These are phyloP conservation scores for Chaetomium olivaceum DNA, from an alignment of 2,329 filamentous ascomycete species.

Conservation along the genomic window DNA sequence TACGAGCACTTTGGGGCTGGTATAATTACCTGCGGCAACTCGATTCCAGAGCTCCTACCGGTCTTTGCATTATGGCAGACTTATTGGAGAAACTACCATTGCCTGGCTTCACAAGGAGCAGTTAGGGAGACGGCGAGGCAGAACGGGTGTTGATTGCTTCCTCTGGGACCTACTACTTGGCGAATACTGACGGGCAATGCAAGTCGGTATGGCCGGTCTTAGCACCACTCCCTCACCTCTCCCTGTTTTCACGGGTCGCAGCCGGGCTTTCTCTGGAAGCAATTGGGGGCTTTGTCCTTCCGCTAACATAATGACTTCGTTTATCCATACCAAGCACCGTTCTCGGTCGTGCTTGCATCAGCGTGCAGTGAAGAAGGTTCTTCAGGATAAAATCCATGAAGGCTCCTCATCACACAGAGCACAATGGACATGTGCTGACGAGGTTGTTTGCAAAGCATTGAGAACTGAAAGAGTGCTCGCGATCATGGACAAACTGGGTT, in stretches of 20 bases:
- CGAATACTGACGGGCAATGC: background rate
- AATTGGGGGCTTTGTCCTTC: background rate
- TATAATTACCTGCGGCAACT: background rate
- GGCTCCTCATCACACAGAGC: background rate
- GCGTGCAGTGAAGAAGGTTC: background rate
- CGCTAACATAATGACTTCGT: too few relatives aligned
- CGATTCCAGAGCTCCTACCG: background rate
- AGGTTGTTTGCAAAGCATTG: too few relatives aligned
- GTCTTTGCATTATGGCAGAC: background rate
- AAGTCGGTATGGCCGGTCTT: background rate
- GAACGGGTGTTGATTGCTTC: background rate
- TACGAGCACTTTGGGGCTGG: background rate
- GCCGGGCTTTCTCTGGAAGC: background rate
- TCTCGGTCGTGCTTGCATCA: background rate
- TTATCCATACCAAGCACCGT: background rate
- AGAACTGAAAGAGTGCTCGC: too few relatives aligned
- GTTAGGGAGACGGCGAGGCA: background rate
- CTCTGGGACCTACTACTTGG: too few relatives aligned
- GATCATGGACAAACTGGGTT: background rate
- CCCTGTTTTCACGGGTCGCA: background rate
- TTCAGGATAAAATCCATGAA: background rate
- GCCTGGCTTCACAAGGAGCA: background rate
- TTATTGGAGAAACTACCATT: background rate
- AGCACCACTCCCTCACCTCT: background rate
- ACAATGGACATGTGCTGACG: too few relatives aligned